Evolutionary conservation across 768 basidiomycete genomes (phyloP).

Genomic region (Porphyrellus cyaneotinctus): DNA sequence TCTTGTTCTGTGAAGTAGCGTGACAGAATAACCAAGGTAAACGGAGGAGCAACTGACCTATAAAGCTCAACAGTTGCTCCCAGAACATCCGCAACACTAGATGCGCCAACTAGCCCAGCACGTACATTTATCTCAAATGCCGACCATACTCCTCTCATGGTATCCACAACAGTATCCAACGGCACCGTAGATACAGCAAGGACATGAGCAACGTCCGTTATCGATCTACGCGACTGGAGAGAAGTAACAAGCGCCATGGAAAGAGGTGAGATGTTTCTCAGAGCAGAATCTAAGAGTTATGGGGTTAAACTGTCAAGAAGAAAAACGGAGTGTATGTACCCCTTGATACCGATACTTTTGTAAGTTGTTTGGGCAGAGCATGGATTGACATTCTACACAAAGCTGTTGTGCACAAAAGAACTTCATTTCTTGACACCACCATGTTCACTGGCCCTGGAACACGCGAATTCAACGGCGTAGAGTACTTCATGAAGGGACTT

Average conservation of each 20-base stretch:
- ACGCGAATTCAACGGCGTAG: not conserved
- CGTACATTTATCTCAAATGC: constrained; percentile 42
- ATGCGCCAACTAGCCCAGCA: constrained; percentile 38
- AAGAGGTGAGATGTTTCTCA: constrained; percentile 19
- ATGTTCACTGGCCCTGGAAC: constrained; percentile 55
- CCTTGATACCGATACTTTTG: constrained; percentile 6
- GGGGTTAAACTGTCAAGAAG: constrained; percentile 9
- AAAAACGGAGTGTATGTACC: constrained; percentile 13
- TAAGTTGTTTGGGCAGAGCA: constrained; percentile 37
- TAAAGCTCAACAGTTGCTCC: constrained; percentile 42
- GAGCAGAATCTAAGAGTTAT: constrained; percentile 29
- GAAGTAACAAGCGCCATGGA: constrained; percentile 34
- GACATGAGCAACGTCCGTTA: constrained; percentile 57
- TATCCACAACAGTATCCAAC: constrained; percentile 40
- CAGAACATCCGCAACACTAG: constrained; percentile 45
- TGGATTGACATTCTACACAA: constrained; percentile 43
- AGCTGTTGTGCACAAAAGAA: constrained; percentile 52
- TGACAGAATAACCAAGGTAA: constrained; percentile 2
- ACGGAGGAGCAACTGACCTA: constrained; percentile 19
- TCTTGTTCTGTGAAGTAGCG: constrained; percentile 28
- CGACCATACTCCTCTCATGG: constrained; percentile 44
- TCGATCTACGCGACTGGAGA: constrained; percentile 48
- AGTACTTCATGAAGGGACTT: constrained; percentile 18
- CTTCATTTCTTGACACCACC: constrained; percentile 54
- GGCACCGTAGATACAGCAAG: constrained; percentile 44